Evolutionary conservation across 169 alveolate species (phyloP).

Genomic region (Plasmodium gonderi): DNA sequence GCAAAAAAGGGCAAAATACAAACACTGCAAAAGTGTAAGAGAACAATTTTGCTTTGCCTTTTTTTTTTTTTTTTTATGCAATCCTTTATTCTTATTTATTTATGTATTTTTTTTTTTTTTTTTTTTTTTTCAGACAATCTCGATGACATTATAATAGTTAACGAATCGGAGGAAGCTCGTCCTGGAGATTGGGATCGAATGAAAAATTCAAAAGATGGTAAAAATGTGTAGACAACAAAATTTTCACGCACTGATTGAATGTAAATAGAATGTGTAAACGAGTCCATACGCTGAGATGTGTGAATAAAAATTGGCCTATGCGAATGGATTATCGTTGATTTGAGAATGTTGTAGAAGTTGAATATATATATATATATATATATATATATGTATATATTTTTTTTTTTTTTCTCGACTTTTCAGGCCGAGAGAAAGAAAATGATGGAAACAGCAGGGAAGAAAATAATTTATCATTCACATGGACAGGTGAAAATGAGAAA

Average conservation of each 20-base stretch:
- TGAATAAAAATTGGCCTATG: too few relatives aligned
- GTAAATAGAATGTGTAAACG: too few relatives aligned
- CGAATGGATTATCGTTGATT: too few relatives aligned
- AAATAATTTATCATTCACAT: background rate
- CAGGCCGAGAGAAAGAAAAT: background rate
- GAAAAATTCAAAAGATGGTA: background rate
- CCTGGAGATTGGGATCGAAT: background rate
- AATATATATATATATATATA: background rate
- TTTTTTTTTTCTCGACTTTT: background rate
- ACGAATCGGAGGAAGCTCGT: background rate
- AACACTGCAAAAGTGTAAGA: too few relatives aligned
- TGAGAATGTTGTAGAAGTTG: background rate
- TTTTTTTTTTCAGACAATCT: slow-evolving; percentile 27
- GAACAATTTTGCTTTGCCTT: background rate
- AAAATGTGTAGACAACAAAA: too few relatives aligned
- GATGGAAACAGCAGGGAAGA: background rate
- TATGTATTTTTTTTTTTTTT: background rate
- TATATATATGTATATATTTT: background rate
- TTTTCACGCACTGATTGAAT: too few relatives aligned
- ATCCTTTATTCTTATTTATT: background rate
- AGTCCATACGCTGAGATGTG: too few relatives aligned
- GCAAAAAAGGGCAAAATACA: too few relatives aligned
- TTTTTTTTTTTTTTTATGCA: background rate
- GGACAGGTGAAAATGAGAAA: slow-evolving; percentile 71
- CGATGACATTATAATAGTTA: slow-evolving; percentile 38